Evolutionary conservation across 2,329 filamentous ascomycete genomes (phyloP).

Genomic region (Ascocoryne sarcoides): DNA sequence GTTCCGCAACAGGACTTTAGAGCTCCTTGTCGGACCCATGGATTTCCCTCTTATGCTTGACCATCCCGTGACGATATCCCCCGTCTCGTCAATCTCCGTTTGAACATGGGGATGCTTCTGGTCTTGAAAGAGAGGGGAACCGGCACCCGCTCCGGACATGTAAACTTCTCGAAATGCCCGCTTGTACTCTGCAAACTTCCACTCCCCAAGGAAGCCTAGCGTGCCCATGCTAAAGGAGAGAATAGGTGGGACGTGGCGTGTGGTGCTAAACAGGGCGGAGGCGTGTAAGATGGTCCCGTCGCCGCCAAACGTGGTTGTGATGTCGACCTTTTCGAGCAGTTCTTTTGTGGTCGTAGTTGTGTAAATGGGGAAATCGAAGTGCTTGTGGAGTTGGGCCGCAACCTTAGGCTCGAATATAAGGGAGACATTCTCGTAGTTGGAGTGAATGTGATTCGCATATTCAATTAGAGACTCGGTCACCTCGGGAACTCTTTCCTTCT

Average conservation of each 20-base stretch:
- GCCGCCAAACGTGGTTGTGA: slow-evolving; percentile 83
- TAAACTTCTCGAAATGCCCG: slow-evolving; percentile 87
- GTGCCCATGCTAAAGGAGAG: slow-evolving; percentile 96
- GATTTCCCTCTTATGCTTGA: slow-evolving; percentile 68
- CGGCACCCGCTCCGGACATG: slow-evolving; percentile 60
- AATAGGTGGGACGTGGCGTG: slow-evolving; percentile 76
- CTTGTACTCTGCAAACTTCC: slow-evolving; percentile 92
- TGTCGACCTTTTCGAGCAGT: slow-evolving; percentile 73
- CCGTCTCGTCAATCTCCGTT: slow-evolving; percentile 11
- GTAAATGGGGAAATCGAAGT: slow-evolving; percentile 67
- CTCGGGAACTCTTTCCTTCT: slow-evolving; percentile 48
- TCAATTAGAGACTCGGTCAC: slow-evolving; percentile 30
- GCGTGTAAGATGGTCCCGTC: slow-evolving; percentile 87
- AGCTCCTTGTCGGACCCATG: slow-evolving; percentile 64
- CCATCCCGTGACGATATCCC: slow-evolving; percentile 48
- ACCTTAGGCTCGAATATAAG: slow-evolving; percentile 75
- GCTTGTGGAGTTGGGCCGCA: slow-evolving; percentile 61
- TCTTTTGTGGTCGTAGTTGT: slow-evolving; percentile 33
- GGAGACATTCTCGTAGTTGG: slow-evolving; percentile 71
- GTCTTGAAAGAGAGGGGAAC: slow-evolving; percentile 25
- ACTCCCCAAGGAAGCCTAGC: slow-evolving; percentile 88
- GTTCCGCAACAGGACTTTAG: slow-evolving; percentile 78
- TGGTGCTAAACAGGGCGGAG: slow-evolving; percentile 76
- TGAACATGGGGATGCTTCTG: slow-evolving; percentile 26
- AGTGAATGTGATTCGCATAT: slow-evolving; percentile 54